Conservation (phyloP, 768 basidiomycete genomes). For the Favolaschia claudopus region DNA sequence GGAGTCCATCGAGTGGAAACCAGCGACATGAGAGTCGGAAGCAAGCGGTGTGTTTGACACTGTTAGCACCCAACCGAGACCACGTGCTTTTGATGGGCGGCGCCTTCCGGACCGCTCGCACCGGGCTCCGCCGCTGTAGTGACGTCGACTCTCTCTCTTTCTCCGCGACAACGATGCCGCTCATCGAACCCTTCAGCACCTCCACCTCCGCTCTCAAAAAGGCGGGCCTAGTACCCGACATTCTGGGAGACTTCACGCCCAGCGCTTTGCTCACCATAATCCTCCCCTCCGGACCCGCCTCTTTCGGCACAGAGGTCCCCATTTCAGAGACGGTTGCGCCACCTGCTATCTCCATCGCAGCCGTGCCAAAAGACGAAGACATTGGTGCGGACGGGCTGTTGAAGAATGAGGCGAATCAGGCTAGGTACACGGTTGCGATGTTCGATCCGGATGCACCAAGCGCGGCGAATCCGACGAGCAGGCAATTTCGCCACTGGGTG, state of each 20-base stretch:
- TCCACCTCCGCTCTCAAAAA: slow-evolving; percentile 23
- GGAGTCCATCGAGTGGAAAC: too few species aligned
- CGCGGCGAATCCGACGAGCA: slow-evolving; percentile 37
- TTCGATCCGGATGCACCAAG: slow-evolving; percentile 49
- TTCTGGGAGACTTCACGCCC: slow-evolving; percentile 37
- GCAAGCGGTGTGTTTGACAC: too few species aligned
- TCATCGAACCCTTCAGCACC: slow-evolving; percentile 34
- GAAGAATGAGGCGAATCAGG: slow-evolving; percentile 22
- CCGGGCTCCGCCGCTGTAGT: too few species aligned
- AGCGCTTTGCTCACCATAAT: slow-evolving; percentile 35
- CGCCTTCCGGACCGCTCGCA: too few species aligned
- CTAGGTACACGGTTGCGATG: slow-evolving; percentile 47
- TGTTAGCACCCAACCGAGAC: too few species aligned
- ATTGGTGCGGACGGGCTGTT: not conserved
- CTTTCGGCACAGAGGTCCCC: not conserved
- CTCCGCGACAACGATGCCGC: slow-evolving; percentile 20
- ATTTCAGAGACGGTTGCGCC: not conserved
- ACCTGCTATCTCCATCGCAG: not conserved
- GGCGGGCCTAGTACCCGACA: slow-evolving; percentile 38
- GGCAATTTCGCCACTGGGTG: slow-evolving; percentile 47
- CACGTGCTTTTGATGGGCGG: too few species aligned
- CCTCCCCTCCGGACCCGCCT: slow-evolving; percentile 12
- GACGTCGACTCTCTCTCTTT: too few species aligned
- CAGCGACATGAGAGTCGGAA: too few species aligned
- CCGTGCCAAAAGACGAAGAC: not conserved